Evolutionary conservation across 495 filamentous ascomycete species (phyloP).

Genomic region (Penicillium goetzii): DNA sequence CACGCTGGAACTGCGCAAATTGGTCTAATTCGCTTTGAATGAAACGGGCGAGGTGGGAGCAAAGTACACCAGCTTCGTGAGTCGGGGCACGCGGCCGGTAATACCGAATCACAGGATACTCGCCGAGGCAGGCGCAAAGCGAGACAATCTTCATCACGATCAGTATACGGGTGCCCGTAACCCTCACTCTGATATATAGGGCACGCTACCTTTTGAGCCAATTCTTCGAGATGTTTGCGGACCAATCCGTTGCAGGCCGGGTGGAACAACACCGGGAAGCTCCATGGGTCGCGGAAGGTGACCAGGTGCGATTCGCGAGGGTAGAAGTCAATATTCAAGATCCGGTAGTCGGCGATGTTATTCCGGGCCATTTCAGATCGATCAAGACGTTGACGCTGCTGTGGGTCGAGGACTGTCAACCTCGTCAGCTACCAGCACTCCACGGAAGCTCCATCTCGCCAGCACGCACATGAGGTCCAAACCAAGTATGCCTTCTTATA

Average conservation of each 20-base stretch:
- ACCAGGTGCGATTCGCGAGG: constrained; percentile 89
- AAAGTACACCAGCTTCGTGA: constrained; percentile 87
- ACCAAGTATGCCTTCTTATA: constrained; percentile 77
- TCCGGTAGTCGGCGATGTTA: constrained; percentile 71
- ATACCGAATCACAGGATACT: constrained; percentile 90
- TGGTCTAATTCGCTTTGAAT: constrained; percentile 87
- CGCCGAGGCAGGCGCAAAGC: constrained; percentile 80
- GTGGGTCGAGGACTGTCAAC: constrained; percentile 55
- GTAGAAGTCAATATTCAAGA: constrained; percentile 83
- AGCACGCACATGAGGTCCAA: constrained; percentile 75
- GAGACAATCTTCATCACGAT: constrained; percentile 69
- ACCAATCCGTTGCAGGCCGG: constrained; percentile 86
- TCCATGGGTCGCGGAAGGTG: constrained; percentile 91
- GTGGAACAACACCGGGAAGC: constrained; percentile 91
- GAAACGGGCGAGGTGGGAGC: constrained; percentile 85
- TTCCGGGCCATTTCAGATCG: constrained; percentile 63
- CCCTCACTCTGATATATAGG: background rate
- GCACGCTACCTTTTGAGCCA: constrained; percentile 79
- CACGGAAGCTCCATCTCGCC: constrained; percentile 11
- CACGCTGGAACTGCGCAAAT: constrained; percentile 77
- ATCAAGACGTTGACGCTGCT: constrained; percentile 59
- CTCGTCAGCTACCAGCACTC: constrained; percentile 23
- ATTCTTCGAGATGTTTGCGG: constrained; percentile 72
- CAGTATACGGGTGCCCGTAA: constrained; percentile 22
- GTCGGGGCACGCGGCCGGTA: constrained; percentile 73